Percentiles rank a stretch among this genome's conserved stretches.
Conservation (phyloP, 768 basidiomycete genomes). For the Naganishia vaughanmartiniae region DNA sequence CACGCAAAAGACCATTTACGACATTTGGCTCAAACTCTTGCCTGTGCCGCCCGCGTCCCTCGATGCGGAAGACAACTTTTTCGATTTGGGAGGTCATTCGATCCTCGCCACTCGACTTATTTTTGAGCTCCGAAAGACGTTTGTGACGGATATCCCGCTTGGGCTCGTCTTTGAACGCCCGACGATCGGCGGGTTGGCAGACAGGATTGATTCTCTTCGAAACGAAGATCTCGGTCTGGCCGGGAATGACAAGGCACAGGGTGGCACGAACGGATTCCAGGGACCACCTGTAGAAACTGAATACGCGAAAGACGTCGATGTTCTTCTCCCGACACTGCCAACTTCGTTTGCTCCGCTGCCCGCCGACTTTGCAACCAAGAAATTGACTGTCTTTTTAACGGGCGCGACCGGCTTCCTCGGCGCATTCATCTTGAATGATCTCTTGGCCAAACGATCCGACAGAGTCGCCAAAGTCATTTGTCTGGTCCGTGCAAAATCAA, state of each 20-base stretch:
- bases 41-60: constrained; percentile 74
- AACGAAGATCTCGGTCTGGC: constrained; percentile 75
- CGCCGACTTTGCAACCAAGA: constrained; percentile 58
- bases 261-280: constrained; percentile 26
- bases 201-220: constrained; percentile 69
- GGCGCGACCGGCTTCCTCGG: constrained; percentile 97
- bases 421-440: constrained; percentile 79
- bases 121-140: constrained; percentile 90
- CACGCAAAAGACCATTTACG: constrained; percentile 75
- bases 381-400: constrained; percentile 83
- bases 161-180: constrained; percentile 88
- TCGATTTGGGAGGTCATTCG: constrained; percentile 96
- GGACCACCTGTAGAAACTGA: constrained; percentile 54
- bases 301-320: constrained; percentile 76
- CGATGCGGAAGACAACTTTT: constrained; percentile 89
- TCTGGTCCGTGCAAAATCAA: constrained; percentile 72
- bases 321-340: constrained; percentile 62
- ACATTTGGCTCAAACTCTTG: constrained; percentile 79
- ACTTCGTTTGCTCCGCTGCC: constrained; percentile 64
- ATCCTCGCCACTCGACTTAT: constrained; percentile 95
- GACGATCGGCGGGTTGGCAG: constrained; percentile 73
- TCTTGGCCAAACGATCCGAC: constrained; percentile 61
- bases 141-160: constrained; percentile 84
- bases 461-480: constrained; percentile 83
- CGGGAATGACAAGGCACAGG: constrained; percentile 23